A percentile compares a stretch with the other conserved stretches of the same genome.
Evolutionary conservation across 1,284 basidiomycete species (phyloP).

Genomic region (Ganoderma lingzhi): DNA sequence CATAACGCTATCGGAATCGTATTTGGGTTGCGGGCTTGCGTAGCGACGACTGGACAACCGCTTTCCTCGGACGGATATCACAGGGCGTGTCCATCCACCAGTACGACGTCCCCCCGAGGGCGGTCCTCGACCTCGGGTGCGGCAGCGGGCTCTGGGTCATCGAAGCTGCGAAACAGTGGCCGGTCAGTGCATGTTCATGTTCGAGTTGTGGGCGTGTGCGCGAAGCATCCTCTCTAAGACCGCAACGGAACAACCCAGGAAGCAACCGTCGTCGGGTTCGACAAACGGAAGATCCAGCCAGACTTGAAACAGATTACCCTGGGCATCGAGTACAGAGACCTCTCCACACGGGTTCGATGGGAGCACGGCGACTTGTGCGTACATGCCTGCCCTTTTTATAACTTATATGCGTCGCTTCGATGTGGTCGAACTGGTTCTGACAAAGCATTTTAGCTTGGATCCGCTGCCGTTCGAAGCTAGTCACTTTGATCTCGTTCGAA

Average conservation of each 20-base stretch:
- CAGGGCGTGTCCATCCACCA: conserved; percentile 60
- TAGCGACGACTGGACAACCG: conserved; percentile 75
- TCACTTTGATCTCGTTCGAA: conserved; percentile 71
- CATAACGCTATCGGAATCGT: not conserved
- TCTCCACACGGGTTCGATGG: conserved; percentile 66
- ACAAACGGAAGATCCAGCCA: conserved; percentile 65
- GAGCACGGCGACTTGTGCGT: conserved; percentile 71
- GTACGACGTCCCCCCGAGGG: conserved; percentile 57
- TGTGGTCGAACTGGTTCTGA: not conserved
- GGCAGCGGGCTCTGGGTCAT: conserved; percentile 82
- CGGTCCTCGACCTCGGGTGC: conserved; percentile 80
- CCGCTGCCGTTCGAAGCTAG: conserved; percentile 63
- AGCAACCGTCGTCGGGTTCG: conserved; percentile 66
- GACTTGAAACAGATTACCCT: conserved; percentile 48
- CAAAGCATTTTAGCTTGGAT: conserved; percentile 55
- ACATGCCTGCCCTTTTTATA: conserved; percentile 3
- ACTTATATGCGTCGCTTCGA: not conserved
- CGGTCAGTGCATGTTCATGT: conserved; percentile 49
- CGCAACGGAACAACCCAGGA: conserved; percentile 46
- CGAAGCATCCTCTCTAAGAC: conserved; percentile 5
- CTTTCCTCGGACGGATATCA: conserved; percentile 61
- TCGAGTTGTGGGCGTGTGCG: conserved; percentile 8
- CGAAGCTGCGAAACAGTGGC: conserved; percentile 70
- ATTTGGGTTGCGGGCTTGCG: not conserved
- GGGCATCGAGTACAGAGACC: conserved; percentile 41